Conservation (phyloP, 2,329 filamentous ascomycete species). For the Sphaerulina populicola region DNA sequence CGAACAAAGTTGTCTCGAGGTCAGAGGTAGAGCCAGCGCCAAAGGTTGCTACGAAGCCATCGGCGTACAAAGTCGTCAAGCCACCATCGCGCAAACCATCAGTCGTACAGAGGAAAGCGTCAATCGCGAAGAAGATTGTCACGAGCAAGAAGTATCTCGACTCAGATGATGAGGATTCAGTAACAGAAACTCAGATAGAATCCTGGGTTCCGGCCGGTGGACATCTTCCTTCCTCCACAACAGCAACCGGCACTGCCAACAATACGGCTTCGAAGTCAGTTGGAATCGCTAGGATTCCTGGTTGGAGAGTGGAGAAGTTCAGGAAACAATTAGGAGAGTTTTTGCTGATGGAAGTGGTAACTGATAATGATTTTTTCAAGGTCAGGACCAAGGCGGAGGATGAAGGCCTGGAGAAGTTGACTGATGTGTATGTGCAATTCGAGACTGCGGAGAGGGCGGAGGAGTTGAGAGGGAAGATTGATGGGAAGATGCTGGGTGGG, state of each 20-base stretch:
- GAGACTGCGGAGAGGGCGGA: neutral
- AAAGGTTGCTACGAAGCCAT: neutral
- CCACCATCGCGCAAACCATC: neutral
- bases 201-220: conserved; percentile 7
- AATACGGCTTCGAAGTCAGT: neutral
- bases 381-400: neutral
- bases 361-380: neutral
- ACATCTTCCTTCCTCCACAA: neutral
- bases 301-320: conserved; percentile 9
- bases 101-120: neutral
- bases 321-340: neutral
- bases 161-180: too few species aligned
- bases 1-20: neutral
- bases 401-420: neutral
- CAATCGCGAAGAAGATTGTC: neutral
- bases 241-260: neutral
- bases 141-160: neutral
- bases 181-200: neutral
- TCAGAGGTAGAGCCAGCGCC: neutral
- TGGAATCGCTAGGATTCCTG: conserved; percentile 7
- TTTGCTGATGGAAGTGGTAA: neutral
- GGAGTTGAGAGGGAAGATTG: conserved; percentile 1
- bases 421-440: conserved; percentile 8
- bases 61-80: neutral
- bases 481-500: conserved; percentile 3